Evolutionary conservation across 1,139 yeast species (phyloP), one percentile per base, ranked within the genome.

Genomic region (Wickerhamomyces sp.): DNA sequence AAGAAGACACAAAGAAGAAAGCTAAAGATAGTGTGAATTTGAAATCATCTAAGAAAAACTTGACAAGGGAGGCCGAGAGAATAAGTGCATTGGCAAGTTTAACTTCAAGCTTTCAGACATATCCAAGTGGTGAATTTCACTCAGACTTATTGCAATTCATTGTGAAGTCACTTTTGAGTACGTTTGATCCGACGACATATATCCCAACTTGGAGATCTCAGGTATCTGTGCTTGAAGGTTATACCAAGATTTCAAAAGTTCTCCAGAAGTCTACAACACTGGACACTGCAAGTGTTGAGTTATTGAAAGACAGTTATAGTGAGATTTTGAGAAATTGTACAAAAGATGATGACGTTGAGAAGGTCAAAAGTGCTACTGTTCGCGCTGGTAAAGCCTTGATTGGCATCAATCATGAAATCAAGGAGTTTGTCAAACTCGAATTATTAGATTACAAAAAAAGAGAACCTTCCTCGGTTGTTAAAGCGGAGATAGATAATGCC

Each of bases 131-230:
- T 8, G 28, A 25, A 1, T 44, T 40, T 23, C 42, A 51, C 6
- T 23, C 16, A 2, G 40, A 32, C 0, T 33, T 57, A 10, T 44
- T 46, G 18, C 33, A 34, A 13, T 57, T 51, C 40, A 45, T 53
- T 14, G 37, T 48, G 12, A 31, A 38, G 11, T 20, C 49, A 33
- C 28, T 54, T 8, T 16, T 52, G 42, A 37, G 35, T 18, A 67
- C 49, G 40, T 65, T 70, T 15, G 58, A 64, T 6, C 48, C 53
- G 23, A 46, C 49, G 3, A 49, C 51, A 14, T 60, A 74, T 34
- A 62, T 64, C 7, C 62, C 63, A 34, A 72, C 85, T 0, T 79
- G 87, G 87, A 67, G 83, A 48, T 68, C 80, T 1, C 74, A 74
- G 45, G 41, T 71, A 5, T 62, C 64, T 5, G 53, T 61, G 9